Evolutionary conservation across 1,139 yeast species (phyloP).

Genomic region (Blastobotrys raffinosifermentans): DNA sequence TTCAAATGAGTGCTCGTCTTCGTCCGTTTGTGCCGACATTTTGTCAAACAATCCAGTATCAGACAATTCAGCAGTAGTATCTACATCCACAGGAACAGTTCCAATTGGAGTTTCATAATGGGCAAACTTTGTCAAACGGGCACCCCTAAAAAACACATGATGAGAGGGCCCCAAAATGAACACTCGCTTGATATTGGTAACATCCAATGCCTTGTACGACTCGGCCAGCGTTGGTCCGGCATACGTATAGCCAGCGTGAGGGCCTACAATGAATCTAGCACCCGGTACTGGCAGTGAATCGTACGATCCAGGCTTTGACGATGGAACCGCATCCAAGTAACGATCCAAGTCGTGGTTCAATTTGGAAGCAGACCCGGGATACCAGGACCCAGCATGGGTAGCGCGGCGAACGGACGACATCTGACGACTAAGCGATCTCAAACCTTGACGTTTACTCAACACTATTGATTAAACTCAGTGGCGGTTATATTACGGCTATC

Average conservation of each 20-base stretch:
- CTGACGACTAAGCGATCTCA: no score
- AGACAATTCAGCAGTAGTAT: slow-evolving; percentile 31
- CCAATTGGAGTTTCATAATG: slow-evolving; percentile 81
- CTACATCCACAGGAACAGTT: slow-evolving; percentile 55
- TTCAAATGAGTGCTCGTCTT: slow-evolving; percentile 88
- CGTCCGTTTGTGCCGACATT: slow-evolving; percentile 61
- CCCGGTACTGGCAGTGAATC: slow-evolving; percentile 38
- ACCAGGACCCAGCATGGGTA: slow-evolving; percentile 91
- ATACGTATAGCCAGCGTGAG: slow-evolving; percentile 89
- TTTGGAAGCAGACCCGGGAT: slow-evolving; percentile 41
- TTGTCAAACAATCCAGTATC: slow-evolving; percentile 40
- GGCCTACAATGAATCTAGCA: slow-evolving; percentile 57
- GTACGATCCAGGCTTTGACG: slow-evolving; percentile 23
- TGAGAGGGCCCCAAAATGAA: slow-evolving; percentile 92
- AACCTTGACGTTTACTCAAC: no score
- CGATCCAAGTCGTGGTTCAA: slow-evolving; percentile 47
- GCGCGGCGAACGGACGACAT: slow-evolving; percentile 48
- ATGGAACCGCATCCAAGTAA: slow-evolving; percentile 34
- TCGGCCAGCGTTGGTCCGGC: slow-evolving; percentile 77
- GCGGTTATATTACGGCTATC: no score
- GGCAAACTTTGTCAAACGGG: slow-evolving; percentile 49
- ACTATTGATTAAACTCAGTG: no score
- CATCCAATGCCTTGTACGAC: slow-evolving; percentile 68
- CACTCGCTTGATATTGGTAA: slow-evolving; percentile 50
- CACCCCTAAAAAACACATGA: slow-evolving; percentile 71